phyloP scores from a whole-genome alignment of 108 stramenopile species.

The Fistulifera solaris region DNA sequence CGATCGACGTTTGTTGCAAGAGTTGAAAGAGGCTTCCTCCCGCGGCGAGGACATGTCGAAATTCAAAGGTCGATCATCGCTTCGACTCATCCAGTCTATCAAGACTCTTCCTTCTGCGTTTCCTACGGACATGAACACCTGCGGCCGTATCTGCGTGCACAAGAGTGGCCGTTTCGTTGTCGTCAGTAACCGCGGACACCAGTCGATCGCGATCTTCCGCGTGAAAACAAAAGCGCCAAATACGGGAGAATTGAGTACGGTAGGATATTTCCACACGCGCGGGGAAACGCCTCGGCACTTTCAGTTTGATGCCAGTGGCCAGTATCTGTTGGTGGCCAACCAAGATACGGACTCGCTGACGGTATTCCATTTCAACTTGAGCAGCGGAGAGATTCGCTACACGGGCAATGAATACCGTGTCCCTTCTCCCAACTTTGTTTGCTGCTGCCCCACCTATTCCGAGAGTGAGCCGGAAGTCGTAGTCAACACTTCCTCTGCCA shows the following conservation, averaged over 20 bases:
- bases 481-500: too few relatives aligned
- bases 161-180: slow-evolving; percentile 81
- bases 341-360: slow-evolving; percentile 88
- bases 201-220: slow-evolving; percentile 81
- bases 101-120: slow-evolving; percentile 86
- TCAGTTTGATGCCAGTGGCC: slow-evolving; percentile 85
- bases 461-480: slow-evolving; percentile 18
- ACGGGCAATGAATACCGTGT: slow-evolving; percentile 86
- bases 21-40: slow-evolving; percentile 50
- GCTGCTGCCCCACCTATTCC: slow-evolving; percentile 58
- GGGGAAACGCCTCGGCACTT: slow-evolving; percentile 93
- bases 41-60: slow-evolving; percentile 51
- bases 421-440: slow-evolving; percentile 90
- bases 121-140: slow-evolving; percentile 85
- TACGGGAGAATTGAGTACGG: slow-evolving; percentile 59
- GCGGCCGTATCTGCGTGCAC: slow-evolving; percentile 86
- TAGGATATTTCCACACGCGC: slow-evolving; percentile 89
- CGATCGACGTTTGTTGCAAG: slow-evolving; percentile 53
- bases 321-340: slow-evolving; percentile 88
- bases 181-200: slow-evolving; percentile 93
- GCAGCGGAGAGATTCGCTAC: slow-evolving; percentile 77
- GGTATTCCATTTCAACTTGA: slow-evolving; percentile 81
- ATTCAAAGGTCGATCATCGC: slow-evolving; percentile 66
- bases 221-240: slow-evolving; percentile 56
- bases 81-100: slow-evolving; percentile 79